Base-by-base conservation (phyloP, 371 early-diverging fungal species). In the Zychaea mexicana region DNA sequence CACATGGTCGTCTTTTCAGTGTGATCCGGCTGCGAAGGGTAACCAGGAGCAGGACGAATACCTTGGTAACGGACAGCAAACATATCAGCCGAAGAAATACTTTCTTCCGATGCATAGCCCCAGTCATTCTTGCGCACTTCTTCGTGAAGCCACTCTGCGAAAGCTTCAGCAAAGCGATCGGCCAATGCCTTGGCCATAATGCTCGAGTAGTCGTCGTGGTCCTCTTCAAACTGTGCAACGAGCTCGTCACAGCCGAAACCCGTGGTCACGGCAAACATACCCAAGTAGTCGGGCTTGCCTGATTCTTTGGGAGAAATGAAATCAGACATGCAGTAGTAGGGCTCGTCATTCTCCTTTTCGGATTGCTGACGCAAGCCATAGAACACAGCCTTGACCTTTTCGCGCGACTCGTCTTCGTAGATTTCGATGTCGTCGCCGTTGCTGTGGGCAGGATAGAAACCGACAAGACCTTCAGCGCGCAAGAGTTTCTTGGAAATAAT, bases 121-220 rank as follows among this genome's bases (percentile, higher is more conserved):
- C 96, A 96, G 47, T 88, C 82, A 17, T 88, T 83, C 54, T 85
- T 88, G 26, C 96, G 90, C 52, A 96, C 88, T 59, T 91, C 86
- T 67, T 92, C 90, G 72, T 96, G 96, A 57, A 96, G 68, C 56
- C 85, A 81, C 74, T 96, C 96, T 3, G 96, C 95, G 72, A 94
- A 84, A 0, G 95, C 96, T 71, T 96, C 96, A 0, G 95, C 95
- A 45, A 96, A 74, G 67, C 96, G 92, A 76, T 96, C 96, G 2
- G 96, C 96, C 39, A 96, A 74, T 0, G 96, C 94, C 77, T 96
- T 96, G 68, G 89, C 88, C 96, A 96, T 94, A 67, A 96, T 95
- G 53, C 89, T 86, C 31, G 79, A 84, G 74, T 92, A 96, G 73
- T 96, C 96, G 75, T 96, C 96, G 47, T 88, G 87, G 31, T 90